Evolutionary conservation across 176 grass and related monocot species (phyloP).

Genomic region (Tillandsia leiboldiana): DNA sequence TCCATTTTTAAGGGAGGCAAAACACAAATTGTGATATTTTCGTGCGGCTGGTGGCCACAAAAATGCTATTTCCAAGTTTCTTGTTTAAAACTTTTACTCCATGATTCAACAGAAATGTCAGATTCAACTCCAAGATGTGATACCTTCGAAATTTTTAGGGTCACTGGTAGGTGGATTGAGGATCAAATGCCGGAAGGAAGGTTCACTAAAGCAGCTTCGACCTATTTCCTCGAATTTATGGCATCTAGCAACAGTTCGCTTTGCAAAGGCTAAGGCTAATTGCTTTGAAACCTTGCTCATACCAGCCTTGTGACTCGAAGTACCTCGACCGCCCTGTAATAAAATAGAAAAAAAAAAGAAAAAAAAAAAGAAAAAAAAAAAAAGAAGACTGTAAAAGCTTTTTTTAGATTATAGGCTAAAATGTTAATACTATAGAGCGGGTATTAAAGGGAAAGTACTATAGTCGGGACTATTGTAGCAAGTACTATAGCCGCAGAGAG

Average conservation of each 20-base stretch:
- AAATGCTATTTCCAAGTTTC: background rate
- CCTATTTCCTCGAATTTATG: constrained; percentile 60
- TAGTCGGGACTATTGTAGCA: no score
- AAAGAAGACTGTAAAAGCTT: background rate
- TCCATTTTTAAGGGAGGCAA: no score
- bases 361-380: background rate
- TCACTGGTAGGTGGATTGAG: constrained; percentile 31
- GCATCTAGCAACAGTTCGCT: constrained; percentile 60
- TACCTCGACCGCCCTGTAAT: constrained; percentile 47
- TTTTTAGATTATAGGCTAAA: background rate
- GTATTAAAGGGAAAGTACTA: no score
- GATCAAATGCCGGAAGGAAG: constrained; percentile 41
- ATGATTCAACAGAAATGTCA: constrained; percentile 1
- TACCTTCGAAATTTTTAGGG: constrained; percentile 42
- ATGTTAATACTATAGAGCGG: no score
- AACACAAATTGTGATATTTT: no score
- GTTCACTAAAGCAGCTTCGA: constrained; percentile 69
- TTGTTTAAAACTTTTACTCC: background rate
- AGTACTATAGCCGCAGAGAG: no score
- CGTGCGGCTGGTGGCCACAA: background rate
- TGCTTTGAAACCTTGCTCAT: constrained; percentile 62
- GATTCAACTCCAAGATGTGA: constrained; percentile 1
- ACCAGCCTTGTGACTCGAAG: constrained; percentile 68
- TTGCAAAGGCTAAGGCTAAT: constrained; percentile 58
- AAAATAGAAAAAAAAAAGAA: constrained; percentile 10